A percentile compares a stretch with the other conserved stretches of the same genome.
Conservation (phyloP, 495 filamentous ascomycete species). For the Penicillium mononematosum region DNA sequence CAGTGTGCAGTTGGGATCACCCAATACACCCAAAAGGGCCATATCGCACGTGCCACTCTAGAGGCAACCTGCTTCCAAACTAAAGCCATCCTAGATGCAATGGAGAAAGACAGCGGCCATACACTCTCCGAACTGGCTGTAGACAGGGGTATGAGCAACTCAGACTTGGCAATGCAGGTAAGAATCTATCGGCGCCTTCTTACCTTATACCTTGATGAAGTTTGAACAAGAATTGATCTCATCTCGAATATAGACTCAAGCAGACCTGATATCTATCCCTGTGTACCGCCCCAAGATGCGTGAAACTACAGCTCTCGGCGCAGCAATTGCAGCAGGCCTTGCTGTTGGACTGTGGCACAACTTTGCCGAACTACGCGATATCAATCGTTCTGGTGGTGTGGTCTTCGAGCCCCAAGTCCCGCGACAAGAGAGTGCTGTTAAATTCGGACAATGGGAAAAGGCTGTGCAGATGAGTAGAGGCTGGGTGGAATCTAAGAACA, state of each 20-base stretch:
- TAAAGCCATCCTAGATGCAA: conserved; percentile 89
- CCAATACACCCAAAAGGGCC: conserved; percentile 83
- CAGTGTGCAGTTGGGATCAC: conserved; percentile 71
- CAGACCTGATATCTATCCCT: conserved; percentile 45
- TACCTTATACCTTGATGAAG: not conserved
- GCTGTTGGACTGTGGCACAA: conserved; percentile 79
- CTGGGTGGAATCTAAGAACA: conserved; percentile 50
- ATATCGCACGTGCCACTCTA: conserved; percentile 89
- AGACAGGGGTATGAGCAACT: conserved; percentile 93
- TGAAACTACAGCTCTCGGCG: conserved; percentile 89
- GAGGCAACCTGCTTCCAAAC: conserved; percentile 97
- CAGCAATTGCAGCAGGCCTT: conserved; percentile 92
- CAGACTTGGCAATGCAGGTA: conserved; percentile 87
- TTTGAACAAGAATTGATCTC: not conserved
- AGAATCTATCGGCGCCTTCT: not conserved
- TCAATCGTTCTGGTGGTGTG: conserved; percentile 70
- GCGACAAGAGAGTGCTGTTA: conserved; percentile 55
- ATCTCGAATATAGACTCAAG: conserved; percentile 35
- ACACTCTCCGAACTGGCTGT: conserved; percentile 77
- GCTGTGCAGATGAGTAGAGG: conserved; percentile 85
- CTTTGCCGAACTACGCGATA: conserved; percentile 73
- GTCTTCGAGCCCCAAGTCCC: conserved; percentile 72
- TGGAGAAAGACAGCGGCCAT: conserved; percentile 90
- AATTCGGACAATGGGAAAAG: conserved; percentile 77
- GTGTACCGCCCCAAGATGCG: conserved; percentile 64